Evolutionary conservation across 1,139 yeast genomes (phyloP).

Genomic region (Chernovozyma aurita): DNA sequence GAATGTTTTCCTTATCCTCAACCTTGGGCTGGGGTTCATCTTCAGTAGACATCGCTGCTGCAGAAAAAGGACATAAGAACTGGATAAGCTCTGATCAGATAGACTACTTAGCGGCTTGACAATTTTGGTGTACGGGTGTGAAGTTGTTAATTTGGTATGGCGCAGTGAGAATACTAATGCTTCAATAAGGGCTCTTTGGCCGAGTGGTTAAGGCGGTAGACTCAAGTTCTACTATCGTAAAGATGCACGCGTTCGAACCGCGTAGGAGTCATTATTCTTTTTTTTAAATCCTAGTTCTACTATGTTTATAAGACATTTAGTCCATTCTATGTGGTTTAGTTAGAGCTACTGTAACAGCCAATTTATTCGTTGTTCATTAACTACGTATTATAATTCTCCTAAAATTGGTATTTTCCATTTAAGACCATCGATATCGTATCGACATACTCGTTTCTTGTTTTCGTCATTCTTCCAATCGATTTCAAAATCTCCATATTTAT

Average conservation of each 20-base stretch:
- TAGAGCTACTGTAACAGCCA: too few species aligned
- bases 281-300: constrained; percentile 2
- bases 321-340: too few species aligned
- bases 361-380: background rate
- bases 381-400: constrained; percentile 29
- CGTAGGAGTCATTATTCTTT: constrained; percentile 10
- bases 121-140: background rate
- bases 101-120: too few species aligned
- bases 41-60: too few species aligned
- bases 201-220: constrained; percentile 31
- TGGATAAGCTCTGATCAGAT: too few species aligned
- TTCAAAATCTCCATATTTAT: constrained; percentile 40
- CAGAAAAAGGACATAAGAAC: too few species aligned
- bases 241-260: constrained; percentile 20
- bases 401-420: constrained; percentile 52
- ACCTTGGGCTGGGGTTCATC: too few species aligned
- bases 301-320: too few species aligned
- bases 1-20: background rate
- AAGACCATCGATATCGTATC: constrained; percentile 38
- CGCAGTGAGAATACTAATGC: background rate
- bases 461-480: constrained; percentile 24
- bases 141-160: background rate
- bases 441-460: constrained; percentile 18
- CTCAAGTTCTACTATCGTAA: constrained; percentile 32
- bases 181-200: constrained; percentile 5